phyloP scores from a whole-genome alignment of 495 filamentous ascomycete genomes.

The Beverwykella pulmonaria region DNA sequence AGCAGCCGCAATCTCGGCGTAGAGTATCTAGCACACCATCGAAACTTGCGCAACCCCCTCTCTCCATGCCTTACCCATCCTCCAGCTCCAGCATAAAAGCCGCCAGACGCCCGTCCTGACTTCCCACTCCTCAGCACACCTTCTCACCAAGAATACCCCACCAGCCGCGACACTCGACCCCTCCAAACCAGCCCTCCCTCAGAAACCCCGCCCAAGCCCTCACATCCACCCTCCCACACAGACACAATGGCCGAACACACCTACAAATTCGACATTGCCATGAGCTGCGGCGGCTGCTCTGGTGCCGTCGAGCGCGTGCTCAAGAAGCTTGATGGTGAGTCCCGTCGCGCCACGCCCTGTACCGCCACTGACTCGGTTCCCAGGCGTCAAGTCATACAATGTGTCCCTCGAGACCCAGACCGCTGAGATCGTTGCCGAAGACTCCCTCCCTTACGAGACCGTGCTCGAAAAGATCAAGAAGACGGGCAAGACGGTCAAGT shows the following conservation, averaged over 20 bases:
- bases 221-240: not conserved
- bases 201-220: not conserved
- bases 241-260: constrained; percentile 62
- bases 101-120: constrained; percentile 4
- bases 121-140: not conserved
- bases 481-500: constrained; percentile 88
- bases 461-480: constrained; percentile 90
- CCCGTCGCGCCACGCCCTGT: not conserved
- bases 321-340: constrained; percentile 85
- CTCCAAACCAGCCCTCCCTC: not conserved
- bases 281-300: constrained; percentile 72
- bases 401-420: constrained; percentile 84
- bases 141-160: not conserved
- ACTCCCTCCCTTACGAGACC: constrained; percentile 68
- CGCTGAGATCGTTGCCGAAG: constrained; percentile 69
- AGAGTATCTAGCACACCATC: constrained; percentile 28
- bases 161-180: not conserved
- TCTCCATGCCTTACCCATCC: not conserved
- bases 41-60: constrained; percentile 33
- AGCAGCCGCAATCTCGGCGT: constrained; percentile 32
- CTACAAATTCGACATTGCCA: constrained; percentile 71
- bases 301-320: constrained; percentile 85
- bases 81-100: constrained; percentile 12
- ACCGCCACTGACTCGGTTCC: not conserved
- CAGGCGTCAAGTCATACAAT: constrained; percentile 84